phyloP scores from a whole-genome alignment of 768 basidiomycete genomes.

The Trametes sanguinea region DNA sequence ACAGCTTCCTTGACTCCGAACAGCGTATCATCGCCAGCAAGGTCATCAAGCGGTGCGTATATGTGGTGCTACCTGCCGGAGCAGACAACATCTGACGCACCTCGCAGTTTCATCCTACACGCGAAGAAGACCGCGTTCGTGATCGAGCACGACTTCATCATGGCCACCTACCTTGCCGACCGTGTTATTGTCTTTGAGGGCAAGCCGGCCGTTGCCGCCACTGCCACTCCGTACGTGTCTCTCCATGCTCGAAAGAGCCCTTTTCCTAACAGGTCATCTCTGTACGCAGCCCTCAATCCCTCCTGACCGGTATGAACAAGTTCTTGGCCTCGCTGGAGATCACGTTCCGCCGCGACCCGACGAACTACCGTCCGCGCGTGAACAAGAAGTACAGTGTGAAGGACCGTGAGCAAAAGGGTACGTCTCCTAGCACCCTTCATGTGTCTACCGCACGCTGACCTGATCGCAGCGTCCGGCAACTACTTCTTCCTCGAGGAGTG shows the following conservation, averaged over 20 bases:
- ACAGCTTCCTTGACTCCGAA: constrained; percentile 94
- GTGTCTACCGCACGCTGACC: not conserved
- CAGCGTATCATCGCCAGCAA: constrained; percentile 98
- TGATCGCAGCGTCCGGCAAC: constrained; percentile 64
- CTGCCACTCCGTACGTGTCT: constrained; percentile 79
- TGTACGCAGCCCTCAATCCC: constrained; percentile 76
- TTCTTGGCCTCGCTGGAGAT: constrained; percentile 96
- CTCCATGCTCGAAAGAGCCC: too few species aligned
- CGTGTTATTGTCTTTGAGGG: constrained; percentile 94
- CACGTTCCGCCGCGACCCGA: constrained; percentile 97
- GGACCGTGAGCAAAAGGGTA: constrained; percentile 86
- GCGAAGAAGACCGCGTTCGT: constrained; percentile 98
- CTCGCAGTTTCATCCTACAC: constrained; percentile 82
- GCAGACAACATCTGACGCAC: not conserved
- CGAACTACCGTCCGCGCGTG: constrained; percentile 87
- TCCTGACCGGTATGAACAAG: constrained; percentile 96
- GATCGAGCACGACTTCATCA: constrained; percentile 99
- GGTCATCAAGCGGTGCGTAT: constrained; percentile 86
- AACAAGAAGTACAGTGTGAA: constrained; percentile 86
- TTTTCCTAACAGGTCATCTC: not conserved
- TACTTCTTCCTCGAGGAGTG: constrained; percentile 93
- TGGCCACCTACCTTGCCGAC: constrained; percentile 99
- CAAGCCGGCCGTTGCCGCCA: constrained; percentile 82
- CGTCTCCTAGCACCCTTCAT: constrained; percentile 24
- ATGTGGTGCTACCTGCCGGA: not conserved